These are phyloP conservation scores for Gossypium laxum DNA, from an alignment of 441 rosid species.

Conservation along the genomic window DNA sequence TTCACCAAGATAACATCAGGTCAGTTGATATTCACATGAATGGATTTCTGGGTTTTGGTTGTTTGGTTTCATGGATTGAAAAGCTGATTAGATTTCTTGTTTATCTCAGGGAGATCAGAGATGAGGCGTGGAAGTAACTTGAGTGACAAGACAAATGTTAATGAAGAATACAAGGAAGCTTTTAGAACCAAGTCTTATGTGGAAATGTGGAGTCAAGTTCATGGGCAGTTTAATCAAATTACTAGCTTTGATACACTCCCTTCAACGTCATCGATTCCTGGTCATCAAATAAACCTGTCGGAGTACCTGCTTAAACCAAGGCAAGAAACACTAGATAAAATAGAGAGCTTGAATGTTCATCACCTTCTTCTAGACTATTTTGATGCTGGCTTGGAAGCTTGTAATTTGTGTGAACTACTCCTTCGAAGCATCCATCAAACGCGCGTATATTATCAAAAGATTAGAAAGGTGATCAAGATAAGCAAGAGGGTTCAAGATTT, in stretches of 20 bases:
- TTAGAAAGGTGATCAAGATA: constrained; percentile 41
- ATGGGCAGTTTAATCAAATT: constrained; percentile 30
- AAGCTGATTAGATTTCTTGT: not conserved
- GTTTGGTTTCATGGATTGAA: not conserved
- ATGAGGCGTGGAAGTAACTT: constrained; percentile 27
- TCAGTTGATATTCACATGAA: constrained; percentile 7
- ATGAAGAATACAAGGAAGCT: constrained; percentile 73
- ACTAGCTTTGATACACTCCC: constrained; percentile 23
- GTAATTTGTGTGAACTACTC: constrained; percentile 50
- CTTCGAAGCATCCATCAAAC: constrained; percentile 47
- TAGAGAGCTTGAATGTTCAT: constrained; percentile 31
- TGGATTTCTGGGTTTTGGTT: not conserved
- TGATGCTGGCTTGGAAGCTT: constrained; percentile 44
- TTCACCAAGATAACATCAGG: constrained; percentile 27
- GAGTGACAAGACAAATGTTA: constrained; percentile 39
- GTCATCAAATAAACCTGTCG: constrained; percentile 33
- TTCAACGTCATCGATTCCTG: constrained; percentile 27
- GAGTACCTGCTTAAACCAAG: constrained; percentile 57
- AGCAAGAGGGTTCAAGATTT: constrained; percentile 26
- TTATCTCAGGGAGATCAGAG: constrained; percentile 33
- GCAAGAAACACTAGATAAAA: constrained; percentile 37
- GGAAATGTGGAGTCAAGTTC: constrained; percentile 55
- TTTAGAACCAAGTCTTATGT: constrained; percentile 67
- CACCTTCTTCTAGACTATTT: constrained; percentile 43
- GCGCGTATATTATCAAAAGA: constrained; percentile 37